Conservation (phyloP, 768 basidiomycete genomes). For the Filobasidium wieringae region DNA sequence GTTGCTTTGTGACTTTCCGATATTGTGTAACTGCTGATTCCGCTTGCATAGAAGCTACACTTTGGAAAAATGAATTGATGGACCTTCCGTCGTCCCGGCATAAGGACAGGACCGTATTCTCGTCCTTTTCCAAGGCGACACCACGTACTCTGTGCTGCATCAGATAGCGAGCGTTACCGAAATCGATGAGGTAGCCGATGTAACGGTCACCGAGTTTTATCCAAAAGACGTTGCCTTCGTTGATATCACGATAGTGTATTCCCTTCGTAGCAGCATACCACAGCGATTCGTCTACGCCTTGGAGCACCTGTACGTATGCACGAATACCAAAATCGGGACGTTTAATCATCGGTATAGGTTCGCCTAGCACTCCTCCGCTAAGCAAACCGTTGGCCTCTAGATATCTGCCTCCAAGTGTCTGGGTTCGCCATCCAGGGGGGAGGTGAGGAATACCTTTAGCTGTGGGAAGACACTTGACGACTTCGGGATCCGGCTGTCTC, state of each 20-base stretch:
- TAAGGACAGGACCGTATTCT: neutral
- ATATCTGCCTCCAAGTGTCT: too few species aligned
- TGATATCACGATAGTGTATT: neutral
- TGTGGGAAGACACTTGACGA: too few species aligned
- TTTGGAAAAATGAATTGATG: neutral
- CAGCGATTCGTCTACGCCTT: neutral
- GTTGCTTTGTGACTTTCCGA: too few species aligned
- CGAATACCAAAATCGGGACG: neutral
- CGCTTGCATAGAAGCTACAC: neutral
- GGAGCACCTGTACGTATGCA: neutral
- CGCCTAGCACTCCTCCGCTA: too few species aligned
- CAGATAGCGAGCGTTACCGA: neutral
- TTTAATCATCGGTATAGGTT: too few species aligned
- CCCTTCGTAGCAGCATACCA: neutral
- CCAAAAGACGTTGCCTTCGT: neutral
- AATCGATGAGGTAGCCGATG: neutral
- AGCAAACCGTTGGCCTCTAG: too few species aligned
- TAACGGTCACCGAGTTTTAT: neutral
- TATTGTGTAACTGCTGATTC: too few species aligned
- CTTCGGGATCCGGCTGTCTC: too few species aligned
- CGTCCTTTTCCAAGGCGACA: neutral
- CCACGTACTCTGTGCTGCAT: neutral
- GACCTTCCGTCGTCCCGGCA: neutral
- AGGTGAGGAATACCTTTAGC: too few species aligned
- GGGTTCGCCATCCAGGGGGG: too few species aligned